These are phyloP conservation scores for Pythium pyrilobum DNA, from an alignment of 352 stramenopile genomes.

Conservation along the genomic window DNA sequence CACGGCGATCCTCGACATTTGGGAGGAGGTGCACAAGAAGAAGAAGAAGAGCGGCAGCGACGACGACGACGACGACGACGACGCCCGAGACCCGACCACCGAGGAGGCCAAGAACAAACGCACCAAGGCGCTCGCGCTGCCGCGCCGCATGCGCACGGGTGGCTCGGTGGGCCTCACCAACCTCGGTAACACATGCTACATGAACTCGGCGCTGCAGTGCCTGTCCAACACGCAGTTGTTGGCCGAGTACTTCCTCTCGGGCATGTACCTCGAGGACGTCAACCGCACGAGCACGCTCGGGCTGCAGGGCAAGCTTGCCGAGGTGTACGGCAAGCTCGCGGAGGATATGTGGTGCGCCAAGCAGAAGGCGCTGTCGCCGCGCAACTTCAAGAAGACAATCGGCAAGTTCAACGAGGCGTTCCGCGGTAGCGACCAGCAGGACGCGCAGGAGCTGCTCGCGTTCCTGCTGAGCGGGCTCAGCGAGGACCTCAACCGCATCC, in stretches of 20 bases:
- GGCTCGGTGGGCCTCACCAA: slow-evolving; percentile 83
- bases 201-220: slow-evolving; percentile 93
- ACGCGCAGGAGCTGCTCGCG: slow-evolving; percentile 95
- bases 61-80: slow-evolving; percentile 23
- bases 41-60: slow-evolving; percentile 34
- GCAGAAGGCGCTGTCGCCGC: slow-evolving; percentile 89
- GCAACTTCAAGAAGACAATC: slow-evolving; percentile 92
- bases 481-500: slow-evolving; percentile 98
- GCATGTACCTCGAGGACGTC: slow-evolving; percentile 90
- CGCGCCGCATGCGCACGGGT: slow-evolving; percentile 68
- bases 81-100: slow-evolving; percentile 30
- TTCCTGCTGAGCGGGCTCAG: slow-evolving; percentile 97
- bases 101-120: slow-evolving; percentile 49
- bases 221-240: slow-evolving; percentile 95
- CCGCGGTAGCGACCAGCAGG: slow-evolving; percentile 96
- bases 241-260: slow-evolving; percentile 94
- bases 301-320: slow-evolving; percentile 92
- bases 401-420: slow-evolving; percentile 97
- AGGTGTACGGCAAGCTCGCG: slow-evolving; percentile 94
- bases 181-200: slow-evolving; percentile 95
- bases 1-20: slow-evolving; percentile 70
- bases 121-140: slow-evolving; percentile 53
- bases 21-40: slow-evolving; percentile 64
- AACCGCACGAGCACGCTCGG: slow-evolving; percentile 97
- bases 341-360: slow-evolving; percentile 95